Evolutionary conservation across 2,329 filamentous ascomycete genomes (phyloP), one percentile per base, ranked within the genome.

Genomic region (Cladosporium sp.): DNA sequence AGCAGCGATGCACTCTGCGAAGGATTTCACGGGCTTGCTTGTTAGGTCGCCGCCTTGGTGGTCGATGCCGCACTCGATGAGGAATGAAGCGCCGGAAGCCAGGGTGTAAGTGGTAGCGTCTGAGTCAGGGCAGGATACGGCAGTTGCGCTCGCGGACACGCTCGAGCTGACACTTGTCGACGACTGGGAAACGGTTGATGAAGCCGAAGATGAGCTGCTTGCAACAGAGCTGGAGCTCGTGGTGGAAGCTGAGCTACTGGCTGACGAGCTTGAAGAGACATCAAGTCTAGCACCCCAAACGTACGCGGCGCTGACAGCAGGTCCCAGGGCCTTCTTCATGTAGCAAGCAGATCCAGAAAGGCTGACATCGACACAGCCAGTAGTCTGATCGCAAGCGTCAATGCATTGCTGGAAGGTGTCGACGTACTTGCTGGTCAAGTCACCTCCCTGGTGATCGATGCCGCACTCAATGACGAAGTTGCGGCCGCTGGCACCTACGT

Each of bases 341-440:
- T 76, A 75, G 60, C 70, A 73, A n/a, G 72, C 73, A 21, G 67
- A 56, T 1, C 74, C 75, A 11, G 73, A 73, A 8, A 75, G 66
- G 11, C 70, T 71, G 28, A 77, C 72, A 43, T 77, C 73, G 14
- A 77, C 71, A 67, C 76, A 77, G 23, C 71, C 72, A 5, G 68
- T 25, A 0, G 67, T 74, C 25, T 64, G 67, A 21, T 72, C 73
- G 62, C 75, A 77, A 21, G 69, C 67, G 32, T 70, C 68, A 61
- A 76, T 74, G 58, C 75, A 77, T 36, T 66, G 57, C 30, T 69
- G 64, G 53, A 77, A 69, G 58, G 36, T 70, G 6, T 48, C 28
- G 23, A 68, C 68, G 21, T 64, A 67, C 6, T 64, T 64, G 28
- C 32, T 66, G 13, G 26, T 39, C 64, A 75, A 68, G 64, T 76